Conservation (phyloP, 1,284 basidiomycete species). For the Bondarzewia mesenterica region DNA sequence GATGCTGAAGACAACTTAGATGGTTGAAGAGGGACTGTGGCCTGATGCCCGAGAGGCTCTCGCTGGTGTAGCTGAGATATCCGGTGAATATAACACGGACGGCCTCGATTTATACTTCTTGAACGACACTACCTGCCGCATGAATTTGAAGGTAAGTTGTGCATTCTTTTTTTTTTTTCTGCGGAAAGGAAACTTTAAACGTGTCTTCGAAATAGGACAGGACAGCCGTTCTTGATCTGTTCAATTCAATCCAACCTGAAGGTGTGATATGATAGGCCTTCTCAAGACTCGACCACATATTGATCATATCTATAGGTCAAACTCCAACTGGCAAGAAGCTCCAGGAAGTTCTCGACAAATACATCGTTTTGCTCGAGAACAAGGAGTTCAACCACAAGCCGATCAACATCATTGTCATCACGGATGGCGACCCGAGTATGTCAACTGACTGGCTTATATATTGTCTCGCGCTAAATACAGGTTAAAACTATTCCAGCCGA, state of each 20-base stretch:
- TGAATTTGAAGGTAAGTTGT: neutral
- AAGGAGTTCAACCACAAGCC: constrained; percentile 30
- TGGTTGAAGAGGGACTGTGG: no score
- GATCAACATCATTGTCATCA: constrained; percentile 53
- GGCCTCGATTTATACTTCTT: neutral
- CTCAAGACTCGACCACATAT: no score
- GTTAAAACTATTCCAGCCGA: constrained; percentile 28
- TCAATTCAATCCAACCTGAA: no score
- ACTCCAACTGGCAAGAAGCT: neutral
- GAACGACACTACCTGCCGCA: neutral
- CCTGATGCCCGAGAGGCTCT: neutral
- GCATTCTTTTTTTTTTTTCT: neutral
- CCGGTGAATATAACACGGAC: neutral
- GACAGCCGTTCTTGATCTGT: neutral
- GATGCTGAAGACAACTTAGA: no score
- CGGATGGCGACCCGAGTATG: constrained; percentile 51
- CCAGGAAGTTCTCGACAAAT: neutral
- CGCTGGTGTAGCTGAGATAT: neutral
- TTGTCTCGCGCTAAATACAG: neutral
- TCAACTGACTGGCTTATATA: no score
- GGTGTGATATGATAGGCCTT: no score
- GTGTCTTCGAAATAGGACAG: neutral
- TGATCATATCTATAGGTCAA: neutral
- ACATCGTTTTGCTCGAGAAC: neutral
- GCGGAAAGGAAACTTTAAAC: no score